phyloP scores from a whole-genome alignment of 2,329 filamentous ascomycete genomes.

The Hymenoscyphus repandus region DNA sequence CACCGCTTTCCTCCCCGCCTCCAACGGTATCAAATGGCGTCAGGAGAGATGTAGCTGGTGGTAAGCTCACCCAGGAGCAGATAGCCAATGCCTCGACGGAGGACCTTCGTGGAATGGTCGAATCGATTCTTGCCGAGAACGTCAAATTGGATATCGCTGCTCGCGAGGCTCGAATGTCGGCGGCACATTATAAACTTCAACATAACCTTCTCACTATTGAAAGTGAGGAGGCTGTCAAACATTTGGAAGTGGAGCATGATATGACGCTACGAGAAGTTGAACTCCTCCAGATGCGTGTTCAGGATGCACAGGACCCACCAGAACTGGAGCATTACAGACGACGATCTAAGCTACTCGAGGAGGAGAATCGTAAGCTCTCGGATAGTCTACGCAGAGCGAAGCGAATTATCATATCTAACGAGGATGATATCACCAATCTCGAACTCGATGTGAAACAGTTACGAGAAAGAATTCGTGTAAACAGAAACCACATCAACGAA shows the following conservation, averaged over 20 bases:
- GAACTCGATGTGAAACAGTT: constrained; percentile 72
- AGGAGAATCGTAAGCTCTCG: constrained; percentile 59
- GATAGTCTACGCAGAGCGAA: constrained; percentile 68
- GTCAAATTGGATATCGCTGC: constrained; percentile 42
- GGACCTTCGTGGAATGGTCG: constrained; percentile 52
- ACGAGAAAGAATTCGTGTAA: constrained; percentile 80
- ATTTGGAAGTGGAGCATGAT: constrained; percentile 84
- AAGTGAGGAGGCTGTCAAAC: constrained; percentile 77
- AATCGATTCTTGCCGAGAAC: constrained; percentile 50
- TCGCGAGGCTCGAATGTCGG: constrained; percentile 72
- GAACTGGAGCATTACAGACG: constrained; percentile 54
- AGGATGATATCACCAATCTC: constrained; percentile 66
- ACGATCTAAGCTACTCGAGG: constrained; percentile 56
- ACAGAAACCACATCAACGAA: constrained; percentile 77
- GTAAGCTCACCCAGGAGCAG: constrained; percentile 41
- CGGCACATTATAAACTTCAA: constrained; percentile 86
- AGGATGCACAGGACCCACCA: constrained; percentile 52
- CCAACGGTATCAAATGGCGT: constrained; percentile 23
- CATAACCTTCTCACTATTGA: constrained; percentile 80
- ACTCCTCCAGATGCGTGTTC: constrained; percentile 68
- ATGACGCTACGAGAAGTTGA: constrained; percentile 88
- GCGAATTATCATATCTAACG: constrained; percentile 71
- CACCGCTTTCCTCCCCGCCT: constrained; percentile 26
- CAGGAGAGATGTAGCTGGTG: constrained; percentile 15
- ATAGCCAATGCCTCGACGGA: constrained; percentile 49